Base-by-base conservation (phyloP, 768 basidiomycete species). In the Suillus placidus region DNA sequence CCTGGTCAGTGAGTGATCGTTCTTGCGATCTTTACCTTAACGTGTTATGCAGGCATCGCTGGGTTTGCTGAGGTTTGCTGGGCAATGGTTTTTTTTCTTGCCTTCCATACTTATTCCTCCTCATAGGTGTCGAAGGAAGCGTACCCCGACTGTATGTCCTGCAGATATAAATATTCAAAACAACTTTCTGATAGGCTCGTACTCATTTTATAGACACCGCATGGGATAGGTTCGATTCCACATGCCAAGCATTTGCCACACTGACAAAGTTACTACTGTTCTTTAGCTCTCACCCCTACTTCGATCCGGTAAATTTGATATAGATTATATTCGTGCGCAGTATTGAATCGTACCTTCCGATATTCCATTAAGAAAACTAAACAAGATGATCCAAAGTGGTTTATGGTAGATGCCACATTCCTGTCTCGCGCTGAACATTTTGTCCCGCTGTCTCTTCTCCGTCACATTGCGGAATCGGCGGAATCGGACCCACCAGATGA, bases 401-500 rank as follows among this genome's bases (percentile, higher is more conserved):
- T 84, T 80, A 98, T 98, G 95, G 92, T 95, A 42, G 89, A 94
- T 70, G 79, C 90, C 61, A 85, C 83, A 38, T 95, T 96, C 75
- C 70, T 77, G 18, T 80, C 85, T 7, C 87, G 91, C 30, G 84
- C 91, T 6, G 69, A 76, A 37, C 81, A 95, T 78, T 94, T 94
- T 62, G 84, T 97, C 13, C 89, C 95, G 3, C 82, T 97, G 13
- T 80, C 89, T 7, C 81, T 97, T 0, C 82, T 98, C 51, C 87
- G 88, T 32, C 79, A 82, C 60, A 84, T 96, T 45, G 85, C 88
- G 0, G 80, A 81, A 16, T 67, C 73, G 4, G 66, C 80, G 6
- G 65, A 71, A 47, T 64, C 76, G 4, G 69, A 76, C 2, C 78
- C 83, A 7, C 88, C 89, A 3, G 75, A 80, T 45, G 84, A 84